A percentile compares a stretch with the other conserved stretches of the same genome.
These are phyloP conservation scores for Mycena pura DNA, from an alignment of 768 basidiomycete genomes.

Conservation along the genomic window DNA sequence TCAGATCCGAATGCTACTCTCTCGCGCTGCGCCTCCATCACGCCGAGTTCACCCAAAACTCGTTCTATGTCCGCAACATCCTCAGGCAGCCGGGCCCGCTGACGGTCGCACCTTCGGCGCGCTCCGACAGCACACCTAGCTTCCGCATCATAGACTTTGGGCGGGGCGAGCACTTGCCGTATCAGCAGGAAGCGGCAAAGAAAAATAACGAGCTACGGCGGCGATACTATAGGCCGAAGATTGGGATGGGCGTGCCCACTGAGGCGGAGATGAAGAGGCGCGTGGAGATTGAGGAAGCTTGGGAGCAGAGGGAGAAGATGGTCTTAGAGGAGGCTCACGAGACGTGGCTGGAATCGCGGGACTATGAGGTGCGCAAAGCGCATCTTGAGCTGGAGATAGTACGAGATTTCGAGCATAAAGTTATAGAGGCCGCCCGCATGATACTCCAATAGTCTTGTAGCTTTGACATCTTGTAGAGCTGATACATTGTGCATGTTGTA, in stretches of 20 bases:
- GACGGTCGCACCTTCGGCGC: conserved; percentile 31
- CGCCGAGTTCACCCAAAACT: conserved; percentile 46
- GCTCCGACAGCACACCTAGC: conserved; percentile 36
- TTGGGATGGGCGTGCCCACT: conserved; percentile 16
- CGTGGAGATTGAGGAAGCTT: not conserved
- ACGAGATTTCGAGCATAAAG: conserved; percentile 13
- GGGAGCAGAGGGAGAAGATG: not conserved
- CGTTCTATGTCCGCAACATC: conserved; percentile 49
- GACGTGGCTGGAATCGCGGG: conserved; percentile 10
- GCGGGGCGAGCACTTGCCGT: conserved; percentile 29
- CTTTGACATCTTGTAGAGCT: not conserved
- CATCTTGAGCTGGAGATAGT: conserved; percentile 18
- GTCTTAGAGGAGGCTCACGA: not conserved
- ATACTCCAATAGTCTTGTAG: not conserved
- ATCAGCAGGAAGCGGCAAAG: not conserved
- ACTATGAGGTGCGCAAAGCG: conserved; percentile 22
- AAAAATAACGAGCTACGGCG: not conserved
- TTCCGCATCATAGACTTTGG: conserved; percentile 61
- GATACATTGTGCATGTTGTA: too few relatives aligned
- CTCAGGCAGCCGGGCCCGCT: conserved; percentile 50
- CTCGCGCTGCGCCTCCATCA: conserved; percentile 49
- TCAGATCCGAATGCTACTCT: conserved; percentile 31
- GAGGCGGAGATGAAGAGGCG: conserved; percentile 11
- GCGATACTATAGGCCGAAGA: too few relatives aligned
- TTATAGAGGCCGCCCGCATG: not conserved